Evolutionary conservation across 2,329 filamentous ascomycete genomes (phyloP), one percentile per base, ranked within the genome.

Genomic region (Didymellaceae sp.): DNA sequence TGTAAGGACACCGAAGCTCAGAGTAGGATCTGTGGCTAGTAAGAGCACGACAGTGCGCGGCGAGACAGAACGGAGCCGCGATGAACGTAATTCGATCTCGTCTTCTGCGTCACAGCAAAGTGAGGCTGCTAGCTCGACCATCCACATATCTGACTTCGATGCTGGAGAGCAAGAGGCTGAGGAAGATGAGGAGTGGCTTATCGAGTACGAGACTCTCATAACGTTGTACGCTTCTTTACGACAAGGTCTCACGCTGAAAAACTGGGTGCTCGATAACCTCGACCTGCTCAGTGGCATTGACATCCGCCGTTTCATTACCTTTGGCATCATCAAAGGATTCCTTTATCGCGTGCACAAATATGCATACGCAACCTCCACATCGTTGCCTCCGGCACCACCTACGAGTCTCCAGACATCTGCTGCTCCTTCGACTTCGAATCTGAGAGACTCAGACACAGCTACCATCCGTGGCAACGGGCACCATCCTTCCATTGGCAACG

Each of bases 321-420:
- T 97, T 66, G 94, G 93, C 49, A 83, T 97, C 52, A 96, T 97
- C 72, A 97, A 97, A 75, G 92, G 93, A 13, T 89, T 95, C 61
- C 76, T 99, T 18, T 97, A 97, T 73, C 85, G 94, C 25, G 87
- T 97, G 31, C 91, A 97, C 76, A 95, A 94, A 71, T 95, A 95
- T 69, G 89, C 91, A 21, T 84, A 95, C 45, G 84, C 82, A 10
- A 65, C 58, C 4, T 61, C 55, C 2, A 56, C 55, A 1, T 32
- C 18, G 7, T 21, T 68, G 6, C 62, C 66, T 13, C 61, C 65
- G 6, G 66, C 64, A 7, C 65, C 65, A 32, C 65, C 66, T 4
- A 61, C 63, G 3, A 63, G 61, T 16, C 50, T 68, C 4, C 60
- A 65, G 25, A 59, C 60, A 7, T 58, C 55, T 14, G 49, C 61